phyloP scores from a whole-genome alignment of 2,329 filamentous ascomycete species.

The Teratosphaeriaceae sp. region DNA sequence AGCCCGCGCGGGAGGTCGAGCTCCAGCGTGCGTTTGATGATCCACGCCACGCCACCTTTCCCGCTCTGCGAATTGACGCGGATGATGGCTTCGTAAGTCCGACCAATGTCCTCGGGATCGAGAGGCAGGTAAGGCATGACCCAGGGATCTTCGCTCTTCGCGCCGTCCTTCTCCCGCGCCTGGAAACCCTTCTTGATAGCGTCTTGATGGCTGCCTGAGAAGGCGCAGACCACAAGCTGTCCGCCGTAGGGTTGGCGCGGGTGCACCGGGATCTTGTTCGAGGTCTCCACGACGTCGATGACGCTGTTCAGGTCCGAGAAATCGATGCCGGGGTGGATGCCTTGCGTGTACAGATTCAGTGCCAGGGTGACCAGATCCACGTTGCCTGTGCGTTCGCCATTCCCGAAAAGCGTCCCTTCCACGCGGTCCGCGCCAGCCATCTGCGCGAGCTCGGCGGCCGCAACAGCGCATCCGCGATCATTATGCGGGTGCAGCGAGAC shows the following conservation, averaged over 20 bases:
- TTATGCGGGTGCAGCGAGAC: constrained; percentile 94
- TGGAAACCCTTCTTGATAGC: constrained; percentile 90
- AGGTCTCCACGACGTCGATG: constrained; percentile 83
- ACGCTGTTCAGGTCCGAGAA: constrained; percentile 83
- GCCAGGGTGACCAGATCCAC: constrained; percentile 90
- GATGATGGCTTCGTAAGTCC: constrained; percentile 97
- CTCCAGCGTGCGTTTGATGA: constrained; percentile 81
- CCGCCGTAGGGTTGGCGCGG: constrained; percentile 86
- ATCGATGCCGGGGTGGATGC: constrained; percentile 76
- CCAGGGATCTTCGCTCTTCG: constrained; percentile 63
- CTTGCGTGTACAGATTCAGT: constrained; percentile 92
- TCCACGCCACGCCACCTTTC: constrained; percentile 91
- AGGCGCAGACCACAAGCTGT: constrained; percentile 84
- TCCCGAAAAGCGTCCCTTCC: constrained; percentile 89
- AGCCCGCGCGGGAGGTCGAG: constrained; percentile 89
- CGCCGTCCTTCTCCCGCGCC: constrained; percentile 55
- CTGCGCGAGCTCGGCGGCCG: constrained; percentile 84
- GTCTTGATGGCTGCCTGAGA: constrained; percentile 88
- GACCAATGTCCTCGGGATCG: constrained; percentile 86
- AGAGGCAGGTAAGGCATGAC: constrained; percentile 86
- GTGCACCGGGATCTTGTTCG: constrained; percentile 92
- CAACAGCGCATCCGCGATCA: constrained; percentile 82
- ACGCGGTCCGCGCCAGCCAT: constrained; percentile 96
- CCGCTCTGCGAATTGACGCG: constrained; percentile 95
- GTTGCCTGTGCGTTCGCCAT: constrained; percentile 92